Base-by-base conservation (phyloP, 23 red algal species). In the Gracilaria domingensis region DNA sequence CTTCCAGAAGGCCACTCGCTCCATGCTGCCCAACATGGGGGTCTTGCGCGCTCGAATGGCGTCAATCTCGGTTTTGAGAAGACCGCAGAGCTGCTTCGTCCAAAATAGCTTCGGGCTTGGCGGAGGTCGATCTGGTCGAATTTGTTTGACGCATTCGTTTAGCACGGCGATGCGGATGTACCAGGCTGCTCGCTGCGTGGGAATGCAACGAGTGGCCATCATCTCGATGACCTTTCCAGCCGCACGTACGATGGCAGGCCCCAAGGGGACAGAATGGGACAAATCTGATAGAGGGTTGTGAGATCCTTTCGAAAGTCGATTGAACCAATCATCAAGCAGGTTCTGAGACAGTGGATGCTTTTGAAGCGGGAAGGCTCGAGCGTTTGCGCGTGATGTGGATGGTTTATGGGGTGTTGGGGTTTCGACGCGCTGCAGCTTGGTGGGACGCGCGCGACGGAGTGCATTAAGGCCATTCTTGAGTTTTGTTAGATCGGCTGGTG, bases 151-250 rank as follows among this genome's bases (percentile, higher is more conserved):
- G n/a, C 79, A 85, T 50, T 95, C 93, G 67, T 95, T 95, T 5
- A 95, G 75, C 8, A 95, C 86, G 30, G 93, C 93, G 36, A 95
- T 84, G 40, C 86, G 58, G 33, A 95, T 86, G 38, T 89, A 95
- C 93, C 93, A 95, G 12, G 70, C 93, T 37, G 93, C 93, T 20
- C 82, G 82, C 51, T 85, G 93, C 9, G 93, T 79, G 6, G 93
- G 75, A 30, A 95, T 79, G n/a, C 40, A 72, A 44, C 86, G 51
- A 6, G 37, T 80, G 4, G 86, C 86, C 82, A 95, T 79, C 84
- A 85, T 85, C 67, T 87, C 93, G 17, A 95, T 58, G 13, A 90
- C 78, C 62, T 85, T 81, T 21, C 93, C 84, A 17, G 79, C 85
- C 8, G 93, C 76, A 23, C 93, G 51, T 14, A 84, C 67, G 38